Evolutionary conservation across 2,329 filamentous ascomycete genomes (phyloP), one percentile per base, ranked within the genome.

Genomic region (Aspergillus terreus): DNA sequence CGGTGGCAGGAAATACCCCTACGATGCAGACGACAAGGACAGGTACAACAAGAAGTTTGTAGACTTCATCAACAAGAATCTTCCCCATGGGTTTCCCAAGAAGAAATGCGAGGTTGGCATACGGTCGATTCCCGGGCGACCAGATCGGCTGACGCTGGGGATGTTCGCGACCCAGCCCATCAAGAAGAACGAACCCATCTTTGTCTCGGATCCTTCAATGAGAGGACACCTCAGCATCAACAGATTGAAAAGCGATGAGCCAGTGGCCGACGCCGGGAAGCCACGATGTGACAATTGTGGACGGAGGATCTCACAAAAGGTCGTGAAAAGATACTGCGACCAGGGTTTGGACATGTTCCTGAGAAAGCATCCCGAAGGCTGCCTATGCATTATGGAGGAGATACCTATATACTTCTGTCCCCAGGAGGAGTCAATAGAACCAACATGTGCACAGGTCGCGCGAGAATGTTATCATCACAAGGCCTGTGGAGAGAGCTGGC

Each of bases 161-260:
- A 62, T 71, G n/a, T 64, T 64, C 46, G 69, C 69, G 6, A 61
- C 47, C 3, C 36, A 50, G 12, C 21, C 59, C 5, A 70, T 71
- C 35, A 32, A 48, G 14, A 44, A 47, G 19, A 59, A 59, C 1
- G 56, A 62, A 23, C 15, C 66, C 6, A 62, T 71, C 32, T 63
- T 65, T 51, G 60, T 55, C 19, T 68, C 71, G 45, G 69, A 71
- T 38, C 69, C 69, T 2, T 64, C 63, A 3, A 62, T 70, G n/a
- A 60, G 69, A 45, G 64, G 69, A 14, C 62, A 70, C 54, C 63
- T 71, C 36, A 54, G 56, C 6, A 46, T 52, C 33, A 38, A 46
- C 9, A 44, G 19, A 38, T 17, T 42, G 11, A n/a, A 12, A 17
- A 6, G 5, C 19, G 40, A 42, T 42, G 6, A 21, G 5, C 11